Percentiles rank a stretch among this genome's conserved stretches.
Conservation (phyloP, 202 grass and related monocot species). For the Panicum virgatum region DNA sequence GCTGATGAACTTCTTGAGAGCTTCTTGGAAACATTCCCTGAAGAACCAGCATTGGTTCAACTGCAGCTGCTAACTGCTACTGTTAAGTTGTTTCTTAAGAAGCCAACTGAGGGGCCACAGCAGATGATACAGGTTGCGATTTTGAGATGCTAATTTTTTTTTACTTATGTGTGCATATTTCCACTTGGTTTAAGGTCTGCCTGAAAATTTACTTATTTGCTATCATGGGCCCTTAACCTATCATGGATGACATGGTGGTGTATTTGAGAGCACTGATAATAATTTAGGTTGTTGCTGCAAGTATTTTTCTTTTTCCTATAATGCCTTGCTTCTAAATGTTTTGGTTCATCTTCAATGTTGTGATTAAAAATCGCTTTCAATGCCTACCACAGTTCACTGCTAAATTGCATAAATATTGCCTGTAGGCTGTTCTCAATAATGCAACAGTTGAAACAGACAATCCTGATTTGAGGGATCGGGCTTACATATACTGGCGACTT, state of each 20-base stretch:
- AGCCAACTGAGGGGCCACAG: slow-evolving; percentile 92
- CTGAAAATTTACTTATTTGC: slow-evolving; percentile 13
- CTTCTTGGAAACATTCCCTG: slow-evolving; percentile 97
- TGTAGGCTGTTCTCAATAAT: slow-evolving; percentile 97
- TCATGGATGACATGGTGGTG: slow-evolving; percentile 5
- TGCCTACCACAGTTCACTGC: not conserved
- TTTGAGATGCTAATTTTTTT: slow-evolving; percentile 18
- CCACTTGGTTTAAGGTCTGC: not conserved
- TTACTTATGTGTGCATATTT: slow-evolving; percentile 23
- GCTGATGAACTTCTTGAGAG: slow-evolving; percentile 99
- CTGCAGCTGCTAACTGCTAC: slow-evolving; percentile 96
- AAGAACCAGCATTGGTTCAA: slow-evolving; percentile 96
- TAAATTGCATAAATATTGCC: slow-evolving; percentile 40
- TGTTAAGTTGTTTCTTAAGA: slow-evolving; percentile 99
- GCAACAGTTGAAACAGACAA: slow-evolving; percentile 98
- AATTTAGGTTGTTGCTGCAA: not conserved
- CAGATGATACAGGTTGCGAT: slow-evolving; percentile 96
- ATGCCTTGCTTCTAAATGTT: slow-evolving; percentile 1
- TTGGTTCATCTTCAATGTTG: not conserved
- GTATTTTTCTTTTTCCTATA: slow-evolving; percentile 4
- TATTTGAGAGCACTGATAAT: not conserved
- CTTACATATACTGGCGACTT: slow-evolving; percentile 99
- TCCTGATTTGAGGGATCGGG: slow-evolving; percentile 94
- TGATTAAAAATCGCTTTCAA: slow-evolving; percentile 11
- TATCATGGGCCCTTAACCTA: not conserved